phyloP scores from a whole-genome alignment of 2,329 filamentous ascomycete species.

The Ophiosphaerella narmari region DNA sequence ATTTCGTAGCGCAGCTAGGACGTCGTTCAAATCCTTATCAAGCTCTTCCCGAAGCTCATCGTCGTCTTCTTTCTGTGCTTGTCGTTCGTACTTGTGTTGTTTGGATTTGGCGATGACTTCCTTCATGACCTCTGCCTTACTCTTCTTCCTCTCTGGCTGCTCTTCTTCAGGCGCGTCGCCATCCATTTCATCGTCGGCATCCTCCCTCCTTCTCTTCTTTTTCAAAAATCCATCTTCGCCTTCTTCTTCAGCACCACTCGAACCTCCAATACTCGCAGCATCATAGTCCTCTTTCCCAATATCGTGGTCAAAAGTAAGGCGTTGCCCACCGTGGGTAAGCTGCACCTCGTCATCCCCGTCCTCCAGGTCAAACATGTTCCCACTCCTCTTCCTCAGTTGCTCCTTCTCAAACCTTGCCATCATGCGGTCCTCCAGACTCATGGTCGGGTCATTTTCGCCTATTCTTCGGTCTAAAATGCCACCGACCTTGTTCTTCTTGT shows the following conservation, averaged over 20 bases:
- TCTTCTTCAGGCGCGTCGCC: constrained; percentile 48
- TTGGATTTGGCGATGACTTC: constrained; percentile 98
- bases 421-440: constrained; percentile 92
- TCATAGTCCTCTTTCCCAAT: constrained; percentile 72
- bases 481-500: constrained; percentile 85
- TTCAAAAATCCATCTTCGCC: constrained; percentile 46
- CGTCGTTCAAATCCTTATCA: constrained; percentile 78
- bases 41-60: constrained; percentile 83
- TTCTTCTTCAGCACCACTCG: constrained; percentile 48
- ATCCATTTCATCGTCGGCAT: constrained; percentile 51
- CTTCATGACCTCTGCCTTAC: constrained; percentile 96
- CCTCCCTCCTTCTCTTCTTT: constrained; percentile 52
- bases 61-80: constrained; percentile 90
- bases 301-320: constrained; percentile 66
- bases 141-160: constrained; percentile 83
- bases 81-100: constrained; percentile 89
- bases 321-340: constrained; percentile 83
- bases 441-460: constrained; percentile 90
- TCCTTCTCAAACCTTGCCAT: constrained; percentile 88
- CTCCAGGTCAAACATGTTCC: constrained; percentile 86
- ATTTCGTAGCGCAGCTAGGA: constrained; percentile 71
- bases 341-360: constrained; percentile 73
- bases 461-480: constrained; percentile 92
- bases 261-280: constrained; percentile 69
- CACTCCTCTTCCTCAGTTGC: constrained; percentile 80